A percentile compares a stretch with the other conserved stretches of the same genome.
Evolutionary conservation across 1,139 yeast species (phyloP).

Genomic region (Taiozyma sp.): DNA sequence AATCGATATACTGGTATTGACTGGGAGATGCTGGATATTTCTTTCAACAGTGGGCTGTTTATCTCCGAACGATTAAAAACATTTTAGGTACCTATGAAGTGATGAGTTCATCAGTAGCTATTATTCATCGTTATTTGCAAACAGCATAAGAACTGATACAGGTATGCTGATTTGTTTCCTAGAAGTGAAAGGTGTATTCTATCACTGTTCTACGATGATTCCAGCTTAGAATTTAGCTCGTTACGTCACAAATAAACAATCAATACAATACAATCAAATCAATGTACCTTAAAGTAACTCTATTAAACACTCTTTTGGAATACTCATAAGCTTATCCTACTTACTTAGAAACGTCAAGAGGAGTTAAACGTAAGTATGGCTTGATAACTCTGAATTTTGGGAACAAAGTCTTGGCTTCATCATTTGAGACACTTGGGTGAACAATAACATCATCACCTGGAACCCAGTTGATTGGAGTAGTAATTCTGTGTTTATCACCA

Average conservation of each 20-base stretch:
- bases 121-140: too few relatives aligned
- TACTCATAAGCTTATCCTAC: neutral
- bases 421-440: slow-evolving; percentile 67
- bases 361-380: slow-evolving; percentile 69
- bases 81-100: too few relatives aligned
- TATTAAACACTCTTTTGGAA: neutral
- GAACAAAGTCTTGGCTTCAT: slow-evolving; percentile 67
- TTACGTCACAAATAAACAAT: neutral
- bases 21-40: too few relatives aligned
- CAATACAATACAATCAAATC: neutral
- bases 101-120: too few relatives aligned
- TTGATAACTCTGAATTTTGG: slow-evolving; percentile 74
- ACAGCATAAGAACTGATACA: too few relatives aligned
- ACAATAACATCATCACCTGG: slow-evolving; percentile 86
- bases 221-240: too few relatives aligned
- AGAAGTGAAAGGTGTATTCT: too few relatives aligned
- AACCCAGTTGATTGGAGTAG: slow-evolving; percentile 85
- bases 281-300: neutral
- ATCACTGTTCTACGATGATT: too few relatives aligned
- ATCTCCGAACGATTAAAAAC: too few relatives aligned
- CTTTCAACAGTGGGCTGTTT: too few relatives aligned
- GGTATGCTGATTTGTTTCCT: too few relatives aligned
- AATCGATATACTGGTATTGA: too few relatives aligned
- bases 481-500: slow-evolving; percentile 65
- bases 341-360: slow-evolving; percentile 25